These are phyloP conservation scores for Dillenia turbinata DNA, from an alignment of 164 flowering plant species.

Conservation along the genomic window DNA sequence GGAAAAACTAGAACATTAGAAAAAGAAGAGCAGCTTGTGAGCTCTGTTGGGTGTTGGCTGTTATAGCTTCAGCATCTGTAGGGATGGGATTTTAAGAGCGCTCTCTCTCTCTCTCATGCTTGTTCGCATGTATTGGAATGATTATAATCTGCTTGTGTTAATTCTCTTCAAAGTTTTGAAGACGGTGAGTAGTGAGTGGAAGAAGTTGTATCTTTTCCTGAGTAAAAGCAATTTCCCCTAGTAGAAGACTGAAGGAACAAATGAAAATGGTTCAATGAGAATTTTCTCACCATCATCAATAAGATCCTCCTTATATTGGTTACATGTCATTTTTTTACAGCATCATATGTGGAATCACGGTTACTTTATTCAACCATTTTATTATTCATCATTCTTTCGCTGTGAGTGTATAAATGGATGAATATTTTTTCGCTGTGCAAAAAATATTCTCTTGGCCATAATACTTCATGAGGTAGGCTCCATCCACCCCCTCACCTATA, in stretches of 20 bases:
- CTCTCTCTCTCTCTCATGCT: too few relatives aligned
- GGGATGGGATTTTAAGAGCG: conserved; percentile 16
- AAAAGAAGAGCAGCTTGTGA: conserved; percentile 80
- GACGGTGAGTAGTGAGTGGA: conserved; percentile 98
- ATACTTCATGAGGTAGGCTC: too few relatives aligned
- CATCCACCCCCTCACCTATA: too few relatives aligned
- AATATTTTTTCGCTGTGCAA: too few relatives aligned
- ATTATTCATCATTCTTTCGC: conserved; percentile 47
- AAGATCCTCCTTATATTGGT: too few relatives aligned
- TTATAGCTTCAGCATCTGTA: conserved; percentile 93
- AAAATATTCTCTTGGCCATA: too few relatives aligned
- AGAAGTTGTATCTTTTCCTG: conserved; percentile 39
- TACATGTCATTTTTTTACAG: conserved; percentile 22
- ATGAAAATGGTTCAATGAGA: too few relatives aligned
- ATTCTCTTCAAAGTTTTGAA: conserved; percentile 28
- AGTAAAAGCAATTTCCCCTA: too few relatives aligned
- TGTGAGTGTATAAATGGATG: too few relatives aligned
- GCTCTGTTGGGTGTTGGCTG: conserved; percentile 84
- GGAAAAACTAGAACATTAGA: conserved; percentile 49
- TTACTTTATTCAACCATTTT: conserved; percentile 66
- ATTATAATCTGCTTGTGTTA: neutral
- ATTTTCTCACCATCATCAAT: neutral
- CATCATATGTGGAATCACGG: conserved; percentile 64
- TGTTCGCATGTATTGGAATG: neutral
- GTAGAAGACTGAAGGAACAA: too few relatives aligned